Base-by-base conservation (phyloP, 1,284 basidiomycete genomes). In the Pascua sp. region DNA sequence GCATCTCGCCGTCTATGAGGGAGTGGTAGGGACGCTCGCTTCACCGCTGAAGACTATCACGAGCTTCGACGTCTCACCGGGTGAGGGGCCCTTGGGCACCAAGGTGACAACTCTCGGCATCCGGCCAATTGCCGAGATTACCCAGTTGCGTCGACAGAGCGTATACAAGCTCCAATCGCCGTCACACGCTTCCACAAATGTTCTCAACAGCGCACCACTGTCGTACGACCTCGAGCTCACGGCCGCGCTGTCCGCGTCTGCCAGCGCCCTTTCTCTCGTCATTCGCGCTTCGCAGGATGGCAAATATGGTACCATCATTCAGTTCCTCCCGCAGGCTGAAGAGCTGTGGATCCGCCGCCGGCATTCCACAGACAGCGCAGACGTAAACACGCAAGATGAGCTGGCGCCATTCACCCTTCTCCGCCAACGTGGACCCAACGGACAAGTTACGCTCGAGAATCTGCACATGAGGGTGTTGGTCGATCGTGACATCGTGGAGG, bases 401-500 rank as follows among this genome's bases (percentile, higher is more conserved):
- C 15, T 53, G 13, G 59, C 51, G 11, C 24, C 54, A 17, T 45
- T 53, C 55, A 56, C 62, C 16, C 55, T 62, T 24, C 47, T 61
- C 39, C 42, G 53, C 7, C 49, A 13, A 40, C 41, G 8, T 41
- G 42, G 43, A 58, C 48, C 42, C 24, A 18, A 37, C 46, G 37
- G 40, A 41, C 32, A 8, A n/a, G 45, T 10, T n/a, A 44, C 11
- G 5, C 18, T 61, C 32, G 65, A 65, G 53, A 50, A 53, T 2
- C 63, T 73, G 42, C 56, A 64, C 38, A 52, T 73, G 36, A 62
- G 60, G 0, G 61, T 75, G n/a, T 55, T 71, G 24, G 53, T 73
- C 32, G 72, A 75, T 55, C 63, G 66, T 53, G 67, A 67, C 39
- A 54, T 72, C 11, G 42, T 75, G n/a, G 71, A 75, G 48, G 65